These are phyloP conservation scores for Climacium dendroides DNA, from an alignment of 225 moss, liverwort and hornwort species.

Conservation along the genomic window DNA sequence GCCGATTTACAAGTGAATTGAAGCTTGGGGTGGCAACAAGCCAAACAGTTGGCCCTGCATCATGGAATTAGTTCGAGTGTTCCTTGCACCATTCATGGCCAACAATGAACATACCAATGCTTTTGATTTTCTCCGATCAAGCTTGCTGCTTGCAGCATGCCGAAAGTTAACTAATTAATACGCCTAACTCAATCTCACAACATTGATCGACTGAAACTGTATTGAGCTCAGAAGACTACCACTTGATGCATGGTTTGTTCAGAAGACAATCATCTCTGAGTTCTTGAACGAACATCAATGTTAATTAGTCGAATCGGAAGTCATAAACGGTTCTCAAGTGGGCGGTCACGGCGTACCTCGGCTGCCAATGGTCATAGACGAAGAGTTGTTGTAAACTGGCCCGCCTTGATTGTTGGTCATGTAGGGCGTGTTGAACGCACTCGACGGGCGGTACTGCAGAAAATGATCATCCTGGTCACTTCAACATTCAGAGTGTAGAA, in stretches of 20 bases:
- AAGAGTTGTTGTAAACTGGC: constrained; percentile 80
- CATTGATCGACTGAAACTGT: background rate
- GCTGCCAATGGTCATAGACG: constrained; percentile 72
- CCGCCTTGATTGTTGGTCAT: constrained; percentile 95
- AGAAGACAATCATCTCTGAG: background rate
- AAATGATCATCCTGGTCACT: constrained; percentile 1
- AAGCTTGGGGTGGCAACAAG: background rate
- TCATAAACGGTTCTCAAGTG: background rate
- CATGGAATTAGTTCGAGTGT: background rate
- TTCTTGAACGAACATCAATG: background rate
- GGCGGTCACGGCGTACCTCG: constrained; percentile 30
- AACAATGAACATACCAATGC: background rate
- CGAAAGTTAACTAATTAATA: background rate
- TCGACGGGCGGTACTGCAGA: constrained; percentile 85
- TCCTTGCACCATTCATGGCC: background rate
- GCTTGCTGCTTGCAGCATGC: background rate
- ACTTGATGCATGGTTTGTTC: background rate
- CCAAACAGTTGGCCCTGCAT: background rate
- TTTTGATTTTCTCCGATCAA: background rate
- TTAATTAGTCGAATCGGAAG: background rate
- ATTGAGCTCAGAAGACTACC: background rate
- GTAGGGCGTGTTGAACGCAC: constrained; percentile 76
- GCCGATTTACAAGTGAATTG: background rate
- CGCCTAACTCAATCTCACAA: background rate
- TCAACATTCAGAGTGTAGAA: background rate